Percentiles rank a stretch among this genome's conserved stretches.
These are phyloP conservation scores for Blastocystis sp. DNA, from an alignment of 352 stramenopile genomes.

Conservation along the genomic window DNA sequence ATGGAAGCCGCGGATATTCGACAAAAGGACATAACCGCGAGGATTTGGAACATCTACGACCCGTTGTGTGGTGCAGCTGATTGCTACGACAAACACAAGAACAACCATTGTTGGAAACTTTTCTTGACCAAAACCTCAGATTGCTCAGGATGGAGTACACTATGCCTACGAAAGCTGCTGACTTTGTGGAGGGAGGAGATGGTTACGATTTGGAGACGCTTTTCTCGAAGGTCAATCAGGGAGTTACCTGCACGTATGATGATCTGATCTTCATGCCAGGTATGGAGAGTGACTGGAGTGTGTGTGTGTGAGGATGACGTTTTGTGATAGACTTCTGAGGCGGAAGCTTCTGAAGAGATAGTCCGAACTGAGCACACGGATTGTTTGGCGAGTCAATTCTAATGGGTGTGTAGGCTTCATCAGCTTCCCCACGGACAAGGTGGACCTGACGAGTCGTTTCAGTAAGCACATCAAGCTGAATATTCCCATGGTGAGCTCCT, in stretches of 20 bases:
- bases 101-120: no score
- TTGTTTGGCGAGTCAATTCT: conserved; percentile 27
- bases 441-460: conserved; percentile 81
- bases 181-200: conserved; percentile 30
- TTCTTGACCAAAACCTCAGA: no score
- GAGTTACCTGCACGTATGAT: conserved; percentile 66
- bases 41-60: no score
- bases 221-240: conserved; percentile 21
- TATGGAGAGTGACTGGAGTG: background rate
- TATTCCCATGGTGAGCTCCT: conserved; percentile 68
- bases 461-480: conserved; percentile 86
- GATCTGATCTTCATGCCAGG: conserved; percentile 72
- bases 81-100: no score
- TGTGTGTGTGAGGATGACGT: conserved; percentile 20
- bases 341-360: conserved; percentile 6
- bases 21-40: no score
- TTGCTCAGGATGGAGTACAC: conserved; percentile 53
- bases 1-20: no score
- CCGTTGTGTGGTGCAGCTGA: no score
- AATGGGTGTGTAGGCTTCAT: conserved; percentile 72
- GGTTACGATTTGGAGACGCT: conserved; percentile 39
- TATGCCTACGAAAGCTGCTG: conserved; percentile 38
- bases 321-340: conserved; percentile 35
- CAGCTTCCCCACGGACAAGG: conserved; percentile 80
- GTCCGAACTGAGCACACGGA: background rate